Evolutionary conservation across 2,329 filamentous ascomycete genomes (phyloP), one percentile per base, ranked within the genome.

Genomic region (Cladosporium velox): DNA sequence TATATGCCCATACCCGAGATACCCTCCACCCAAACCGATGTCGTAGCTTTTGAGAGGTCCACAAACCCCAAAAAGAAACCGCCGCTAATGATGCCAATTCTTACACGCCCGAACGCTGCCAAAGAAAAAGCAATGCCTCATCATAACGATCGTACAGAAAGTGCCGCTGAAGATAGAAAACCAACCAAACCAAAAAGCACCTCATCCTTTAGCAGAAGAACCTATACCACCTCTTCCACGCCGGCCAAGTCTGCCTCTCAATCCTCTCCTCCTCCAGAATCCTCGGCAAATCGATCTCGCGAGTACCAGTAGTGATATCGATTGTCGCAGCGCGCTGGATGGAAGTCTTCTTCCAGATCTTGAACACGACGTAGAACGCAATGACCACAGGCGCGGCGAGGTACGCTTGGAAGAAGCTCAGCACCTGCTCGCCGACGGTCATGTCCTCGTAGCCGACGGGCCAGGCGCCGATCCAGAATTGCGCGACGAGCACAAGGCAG

Each of bases 401-500:
- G 65, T 78, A 78, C 0, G 68, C 67, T 38, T 70, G 59, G 70
- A 75, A 77, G 69, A 73, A 76, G n/a, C n/a, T 63, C 59, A 70
- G 59, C 2, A 67, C 72, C 34, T 69, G 70, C 30, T 67, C 70
- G 10, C 72, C 52, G 4, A 80, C 68, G 0, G 81, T 81, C 77
- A 82, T 81, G 0, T 78, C 64, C 4, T 74, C 72, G 73, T 86
- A 89, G 28, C 82, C 85, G 58, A 93, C 84, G 4, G 93, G 92
- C 73, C 88, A 92, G 2, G 91, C 88, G 24, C 90, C 91, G 61
- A 91, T 89, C 91, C 92, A 97, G 65, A 74, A 73, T 77, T 97
- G 93, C 1, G 91, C 91, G 55, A 90, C 76, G 32, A 97, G 84
- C 34, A 97, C 88, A 47, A 94, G 79, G 24, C 85, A 66, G 79